Evolutionary conservation across 1,284 basidiomycete genomes (phyloP).

Genomic region (Takashimella koratensis): DNA sequence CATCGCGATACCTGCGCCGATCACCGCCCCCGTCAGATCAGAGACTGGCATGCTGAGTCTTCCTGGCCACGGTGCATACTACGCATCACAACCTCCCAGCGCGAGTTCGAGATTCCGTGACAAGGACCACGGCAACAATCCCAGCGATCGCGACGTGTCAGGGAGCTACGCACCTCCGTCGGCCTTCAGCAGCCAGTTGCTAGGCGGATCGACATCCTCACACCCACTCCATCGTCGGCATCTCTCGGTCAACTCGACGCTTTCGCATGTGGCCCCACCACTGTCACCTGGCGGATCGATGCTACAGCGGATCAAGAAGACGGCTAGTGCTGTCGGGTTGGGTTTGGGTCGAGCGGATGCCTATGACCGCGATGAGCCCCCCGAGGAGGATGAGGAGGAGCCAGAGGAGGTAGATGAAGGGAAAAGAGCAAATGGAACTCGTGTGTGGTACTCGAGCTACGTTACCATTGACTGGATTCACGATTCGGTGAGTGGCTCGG

Average conservation of each 20-base stretch:
- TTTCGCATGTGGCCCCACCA: slow-evolving; percentile 7
- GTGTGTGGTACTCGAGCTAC: slow-evolving; percentile 80
- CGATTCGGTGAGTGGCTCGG: slow-evolving; percentile 56
- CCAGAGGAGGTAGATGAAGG: slow-evolving; percentile 57
- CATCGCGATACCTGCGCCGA: not conserved
- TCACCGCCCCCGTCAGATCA: not conserved
- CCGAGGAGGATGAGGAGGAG: slow-evolving; percentile 26
- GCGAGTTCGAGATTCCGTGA: not conserved
- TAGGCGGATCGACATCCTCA: not conserved
- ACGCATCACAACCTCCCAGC: not conserved
- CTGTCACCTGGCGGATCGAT: slow-evolving; percentile 26
- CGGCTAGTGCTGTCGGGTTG: slow-evolving; percentile 37
- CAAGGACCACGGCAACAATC: not conserved
- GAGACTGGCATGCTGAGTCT: slow-evolving; percentile 1
- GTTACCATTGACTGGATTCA: slow-evolving; percentile 74
- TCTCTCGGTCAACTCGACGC: slow-evolving; percentile 4
- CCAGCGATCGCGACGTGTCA: not conserved
- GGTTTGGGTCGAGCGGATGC: slow-evolving; percentile 23
- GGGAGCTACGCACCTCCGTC: not conserved
- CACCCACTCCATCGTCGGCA: slow-evolving; percentile 6
- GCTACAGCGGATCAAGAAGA: slow-evolving; percentile 26
- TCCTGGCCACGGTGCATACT: slow-evolving; percentile 2
- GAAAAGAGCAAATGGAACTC: slow-evolving; percentile 70
- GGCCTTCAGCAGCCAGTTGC: not conserved
- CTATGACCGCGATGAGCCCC: slow-evolving; percentile 27